Percentiles rank a stretch among this genome's conserved stretches.
These are phyloP conservation scores for Auriscalpium vulgare DNA, from an alignment of 768 basidiomycete genomes.

Conservation along the genomic window DNA sequence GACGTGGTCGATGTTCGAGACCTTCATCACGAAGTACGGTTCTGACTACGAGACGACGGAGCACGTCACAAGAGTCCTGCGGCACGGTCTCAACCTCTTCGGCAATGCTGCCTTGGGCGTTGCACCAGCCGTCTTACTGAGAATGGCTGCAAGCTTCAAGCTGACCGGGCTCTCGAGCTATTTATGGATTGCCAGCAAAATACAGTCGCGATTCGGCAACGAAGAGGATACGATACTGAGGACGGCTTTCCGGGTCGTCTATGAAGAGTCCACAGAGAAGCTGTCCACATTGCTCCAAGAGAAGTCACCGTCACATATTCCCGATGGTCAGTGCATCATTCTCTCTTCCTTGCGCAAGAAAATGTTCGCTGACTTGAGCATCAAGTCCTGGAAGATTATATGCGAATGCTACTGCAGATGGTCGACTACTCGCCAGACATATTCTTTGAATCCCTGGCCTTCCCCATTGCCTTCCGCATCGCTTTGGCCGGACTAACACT, in stretches of 20 bases:
- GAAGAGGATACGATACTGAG: slow-evolving; percentile 51
- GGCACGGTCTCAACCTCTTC: slow-evolving; percentile 81
- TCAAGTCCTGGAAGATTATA: slow-evolving; percentile 89
- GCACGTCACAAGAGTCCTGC: slow-evolving; percentile 73
- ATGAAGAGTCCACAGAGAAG: slow-evolving; percentile 70
- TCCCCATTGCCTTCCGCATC: slow-evolving; percentile 71
- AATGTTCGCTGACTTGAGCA: neutral
- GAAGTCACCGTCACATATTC: slow-evolving; percentile 65
- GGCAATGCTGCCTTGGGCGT: slow-evolving; percentile 56
- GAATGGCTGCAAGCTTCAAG: slow-evolving; percentile 77
- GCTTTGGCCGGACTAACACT: slow-evolving; percentile 75
- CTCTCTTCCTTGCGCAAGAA: neutral
- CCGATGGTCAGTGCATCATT: slow-evolving; percentile 65
- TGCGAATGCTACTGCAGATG: slow-evolving; percentile 70
- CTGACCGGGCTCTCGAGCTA: slow-evolving; percentile 77
- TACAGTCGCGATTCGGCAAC: slow-evolving; percentile 69
- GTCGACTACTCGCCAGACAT: slow-evolving; percentile 62
- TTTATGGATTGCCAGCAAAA: slow-evolving; percentile 90
- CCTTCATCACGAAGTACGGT: slow-evolving; percentile 72
- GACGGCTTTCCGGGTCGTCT: slow-evolving; percentile 50
- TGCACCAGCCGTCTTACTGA: slow-evolving; percentile 58
- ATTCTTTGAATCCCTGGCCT: slow-evolving; percentile 70
- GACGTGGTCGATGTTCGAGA: slow-evolving; percentile 79
- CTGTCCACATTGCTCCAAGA: slow-evolving; percentile 58
- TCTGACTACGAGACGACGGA: slow-evolving; percentile 72